phyloP scores from a whole-genome alignment of 192 early-diverging fungal genomes.

The Ambispora gerdemannii region DNA sequence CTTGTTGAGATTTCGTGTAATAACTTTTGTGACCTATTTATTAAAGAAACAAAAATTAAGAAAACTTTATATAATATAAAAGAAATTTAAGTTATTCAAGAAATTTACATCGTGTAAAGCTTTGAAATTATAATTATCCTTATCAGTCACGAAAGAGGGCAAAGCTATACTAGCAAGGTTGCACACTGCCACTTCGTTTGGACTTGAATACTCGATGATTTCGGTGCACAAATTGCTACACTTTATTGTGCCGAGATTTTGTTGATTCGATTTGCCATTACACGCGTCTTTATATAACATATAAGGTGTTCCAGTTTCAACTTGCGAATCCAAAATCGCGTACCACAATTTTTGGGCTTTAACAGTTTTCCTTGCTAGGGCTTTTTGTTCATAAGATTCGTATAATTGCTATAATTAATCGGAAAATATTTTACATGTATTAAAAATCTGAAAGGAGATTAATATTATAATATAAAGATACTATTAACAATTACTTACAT shows the following conservation, averaged over 20 bases:
- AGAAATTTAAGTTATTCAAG: background rate
- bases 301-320: conserved; percentile 96
- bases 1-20: conserved; percentile 90
- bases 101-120: conserved; percentile 64
- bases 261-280: conserved; percentile 98
- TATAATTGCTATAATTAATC: conserved; percentile 57
- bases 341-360: conserved; percentile 98
- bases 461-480: conserved; percentile 4
- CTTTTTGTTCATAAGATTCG: conserved; percentile 76
- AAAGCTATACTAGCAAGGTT: conserved; percentile 94
- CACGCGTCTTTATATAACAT: conserved; percentile 99
- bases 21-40: conserved; percentile 72
- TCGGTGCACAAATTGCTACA: conserved; percentile 98
- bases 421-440: conserved; percentile 14
- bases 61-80: conserved; percentile 20
- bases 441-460: background rate
- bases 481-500: conserved; percentile 40
- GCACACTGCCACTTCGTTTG: conserved; percentile 97
- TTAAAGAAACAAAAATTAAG: background rate
- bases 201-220: conserved; percentile 93
- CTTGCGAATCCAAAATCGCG: conserved; percentile 92
- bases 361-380: conserved; percentile 82
- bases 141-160: conserved; percentile 75
- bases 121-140: conserved; percentile 74
- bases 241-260: conserved; percentile 98